These are phyloP conservation scores for Coemansia sp. DNA, from an alignment of 192 early-diverging fungal species.

Conservation along the genomic window DNA sequence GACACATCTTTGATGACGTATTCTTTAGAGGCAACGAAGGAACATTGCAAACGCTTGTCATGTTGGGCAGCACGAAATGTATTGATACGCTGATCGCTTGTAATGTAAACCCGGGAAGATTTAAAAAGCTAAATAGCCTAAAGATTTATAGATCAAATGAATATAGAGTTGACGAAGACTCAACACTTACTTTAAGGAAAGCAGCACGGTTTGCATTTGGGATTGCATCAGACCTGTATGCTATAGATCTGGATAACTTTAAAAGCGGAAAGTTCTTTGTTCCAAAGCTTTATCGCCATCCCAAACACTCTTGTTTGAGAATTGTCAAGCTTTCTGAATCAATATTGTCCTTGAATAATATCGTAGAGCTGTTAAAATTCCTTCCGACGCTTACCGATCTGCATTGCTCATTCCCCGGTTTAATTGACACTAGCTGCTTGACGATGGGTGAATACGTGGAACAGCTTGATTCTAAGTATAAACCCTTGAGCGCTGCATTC, in stretches of 20 bases:
- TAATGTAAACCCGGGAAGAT: neutral
- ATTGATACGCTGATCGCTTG: neutral
- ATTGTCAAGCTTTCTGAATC: neutral
- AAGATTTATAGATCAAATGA: neutral
- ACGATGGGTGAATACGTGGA: neutral
- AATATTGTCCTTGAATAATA: neutral
- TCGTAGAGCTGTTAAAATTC: neutral
- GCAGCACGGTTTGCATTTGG: neutral
- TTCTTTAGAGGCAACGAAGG: conserved; percentile 13
- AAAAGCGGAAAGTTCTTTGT: neutral
- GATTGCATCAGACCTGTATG: neutral
- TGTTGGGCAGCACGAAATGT: neutral
- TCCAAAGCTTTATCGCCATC: neutral
- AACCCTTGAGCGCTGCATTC: neutral
- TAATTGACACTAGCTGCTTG: neutral
- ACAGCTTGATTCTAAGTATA: neutral
- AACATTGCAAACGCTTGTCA: conserved; percentile 6
- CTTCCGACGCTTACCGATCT: neutral
- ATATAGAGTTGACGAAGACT: neutral
- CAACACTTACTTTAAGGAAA: neutral
- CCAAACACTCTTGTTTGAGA: neutral
- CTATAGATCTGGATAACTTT: neutral
- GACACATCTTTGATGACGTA: conserved; percentile 1
- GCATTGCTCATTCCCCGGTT: neutral
- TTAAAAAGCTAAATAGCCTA: neutral